A percentile compares a stretch with the other conserved stretches of the same genome.
phyloP scores from a whole-genome alignment of 148 eudicot species.

The Chenopodium suecicum region DNA sequence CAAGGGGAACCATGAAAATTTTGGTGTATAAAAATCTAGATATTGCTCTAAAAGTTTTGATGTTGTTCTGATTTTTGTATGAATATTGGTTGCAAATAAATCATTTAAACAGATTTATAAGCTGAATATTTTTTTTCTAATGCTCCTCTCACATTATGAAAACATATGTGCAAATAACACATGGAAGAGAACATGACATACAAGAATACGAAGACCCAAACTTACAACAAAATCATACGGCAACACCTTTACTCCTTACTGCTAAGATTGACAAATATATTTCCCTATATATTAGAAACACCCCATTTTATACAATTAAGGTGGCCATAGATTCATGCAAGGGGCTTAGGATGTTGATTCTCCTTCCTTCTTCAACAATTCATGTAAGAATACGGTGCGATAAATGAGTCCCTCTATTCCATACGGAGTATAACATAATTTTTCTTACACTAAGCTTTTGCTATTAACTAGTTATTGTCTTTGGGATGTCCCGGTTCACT shows the following conservation, averaged over 20 bases:
- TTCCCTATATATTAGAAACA: not conserved
- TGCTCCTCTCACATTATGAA: not conserved
- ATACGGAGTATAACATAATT: not conserved
- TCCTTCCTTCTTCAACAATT: slow-evolving; percentile 60
- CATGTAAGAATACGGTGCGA: slow-evolving; percentile 36
- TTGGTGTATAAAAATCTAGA: too few relatives aligned
- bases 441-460: not conserved
- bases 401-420: not conserved
- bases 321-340: not conserved
- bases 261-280: slow-evolving; percentile 21
- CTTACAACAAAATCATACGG: slow-evolving; percentile 26
- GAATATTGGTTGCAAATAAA: too few relatives aligned
- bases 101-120: too few relatives aligned
- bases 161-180: not conserved
- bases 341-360: slow-evolving; percentile 38
- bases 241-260: slow-evolving; percentile 8
- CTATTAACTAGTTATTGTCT: too few relatives aligned
- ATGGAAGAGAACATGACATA: not conserved
- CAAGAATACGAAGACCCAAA: slow-evolving; percentile 11
- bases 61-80: too few relatives aligned
- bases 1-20: too few relatives aligned
- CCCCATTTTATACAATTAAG: slow-evolving; percentile 20
- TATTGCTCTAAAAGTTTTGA: too few relatives aligned
- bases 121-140: not conserved
- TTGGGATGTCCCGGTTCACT: too few relatives aligned